A percentile compares a stretch with the other conserved stretches of the same genome.
Conservation (phyloP, 257 asterid genomes). For the Solanum ossicruentum region DNA sequence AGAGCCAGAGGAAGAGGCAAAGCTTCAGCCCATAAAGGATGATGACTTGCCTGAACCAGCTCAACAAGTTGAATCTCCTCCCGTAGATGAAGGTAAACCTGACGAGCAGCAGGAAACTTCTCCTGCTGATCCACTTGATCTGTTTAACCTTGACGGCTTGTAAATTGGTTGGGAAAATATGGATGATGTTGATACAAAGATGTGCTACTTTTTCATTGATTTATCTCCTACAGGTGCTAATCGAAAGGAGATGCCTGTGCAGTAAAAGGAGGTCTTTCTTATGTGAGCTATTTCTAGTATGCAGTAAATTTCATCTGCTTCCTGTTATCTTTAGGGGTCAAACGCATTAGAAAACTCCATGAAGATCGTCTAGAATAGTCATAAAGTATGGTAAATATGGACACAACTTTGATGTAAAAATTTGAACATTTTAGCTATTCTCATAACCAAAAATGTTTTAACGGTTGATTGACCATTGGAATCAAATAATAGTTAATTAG, state of each 20-base stretch:
- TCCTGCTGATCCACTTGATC: slow-evolving; percentile 64
- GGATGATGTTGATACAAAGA: slow-evolving; percentile 33
- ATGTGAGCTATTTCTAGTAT: slow-evolving; percentile 9
- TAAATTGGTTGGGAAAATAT: slow-evolving; percentile 40
- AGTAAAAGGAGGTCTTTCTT: slow-evolving; percentile 35
- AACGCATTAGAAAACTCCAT: neutral
- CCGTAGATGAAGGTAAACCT: slow-evolving; percentile 70
- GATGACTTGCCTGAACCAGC: neutral
- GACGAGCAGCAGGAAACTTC: slow-evolving; percentile 51
- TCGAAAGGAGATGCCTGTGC: slow-evolving; percentile 33
- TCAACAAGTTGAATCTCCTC: slow-evolving; percentile 35
- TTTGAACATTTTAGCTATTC: neutral
- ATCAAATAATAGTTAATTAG: neutral
- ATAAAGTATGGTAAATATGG: neutral
- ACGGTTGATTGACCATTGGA: neutral
- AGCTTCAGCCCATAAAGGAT: neutral
- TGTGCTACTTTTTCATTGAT: slow-evolving; percentile 44
- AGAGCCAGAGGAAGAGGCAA: neutral
- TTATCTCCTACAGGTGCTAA: slow-evolving; percentile 76
- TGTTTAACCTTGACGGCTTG: slow-evolving; percentile 76
- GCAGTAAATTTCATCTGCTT: neutral
- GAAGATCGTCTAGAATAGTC: neutral
- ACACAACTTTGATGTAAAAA: neutral
- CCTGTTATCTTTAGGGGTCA: neutral
- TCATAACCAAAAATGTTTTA: neutral